Evolutionary conservation across 2,329 filamentous ascomycete species (phyloP).

Genomic region (Byssoonygena ceratinophila): DNA sequence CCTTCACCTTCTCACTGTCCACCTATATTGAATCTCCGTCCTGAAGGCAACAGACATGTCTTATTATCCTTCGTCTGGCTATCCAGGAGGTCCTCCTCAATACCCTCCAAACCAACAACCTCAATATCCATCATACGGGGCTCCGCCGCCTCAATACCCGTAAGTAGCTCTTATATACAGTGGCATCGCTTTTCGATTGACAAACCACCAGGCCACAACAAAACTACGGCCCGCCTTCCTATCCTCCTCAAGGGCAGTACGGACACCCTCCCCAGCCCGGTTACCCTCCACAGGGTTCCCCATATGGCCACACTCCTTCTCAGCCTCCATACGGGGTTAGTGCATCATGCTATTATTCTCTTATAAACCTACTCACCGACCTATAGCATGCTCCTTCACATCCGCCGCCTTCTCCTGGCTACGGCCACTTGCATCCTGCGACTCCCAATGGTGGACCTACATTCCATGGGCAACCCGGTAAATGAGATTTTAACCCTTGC

Average conservation of each 20-base stretch:
- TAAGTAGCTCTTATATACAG: slow-evolving; percentile 17
- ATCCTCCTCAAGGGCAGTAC: slow-evolving; percentile 20
- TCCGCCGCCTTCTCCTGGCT: neutral
- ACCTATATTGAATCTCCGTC: neutral
- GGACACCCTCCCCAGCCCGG: slow-evolving; percentile 31
- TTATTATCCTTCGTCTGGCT: slow-evolving; percentile 49
- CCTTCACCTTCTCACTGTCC: neutral
- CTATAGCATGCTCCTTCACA: neutral
- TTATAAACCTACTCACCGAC: slow-evolving; percentile 1
- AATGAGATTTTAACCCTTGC: slow-evolving; percentile 13
- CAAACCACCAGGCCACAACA: slow-evolving; percentile 4
- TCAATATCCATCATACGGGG: slow-evolving; percentile 27
- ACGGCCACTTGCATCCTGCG: slow-evolving; percentile 8
- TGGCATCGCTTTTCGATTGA: neutral
- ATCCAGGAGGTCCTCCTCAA: slow-evolving; percentile 42
- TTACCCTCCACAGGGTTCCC: slow-evolving; percentile 38
- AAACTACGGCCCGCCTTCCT: slow-evolving; percentile 7
- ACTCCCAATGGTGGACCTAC: slow-evolving; percentile 29
- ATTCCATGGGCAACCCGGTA: slow-evolving; percentile 35
- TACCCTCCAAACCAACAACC: slow-evolving; percentile 33
- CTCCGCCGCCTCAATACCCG: slow-evolving; percentile 32
- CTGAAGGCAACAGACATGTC: slow-evolving; percentile 41
- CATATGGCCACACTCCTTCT: slow-evolving; percentile 29
- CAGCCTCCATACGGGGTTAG: slow-evolving; percentile 33
- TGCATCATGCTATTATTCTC: neutral